Base-by-base conservation (phyloP, 1,284 basidiomycete genomes). In the Pyrrhoderma lamaoense region DNA sequence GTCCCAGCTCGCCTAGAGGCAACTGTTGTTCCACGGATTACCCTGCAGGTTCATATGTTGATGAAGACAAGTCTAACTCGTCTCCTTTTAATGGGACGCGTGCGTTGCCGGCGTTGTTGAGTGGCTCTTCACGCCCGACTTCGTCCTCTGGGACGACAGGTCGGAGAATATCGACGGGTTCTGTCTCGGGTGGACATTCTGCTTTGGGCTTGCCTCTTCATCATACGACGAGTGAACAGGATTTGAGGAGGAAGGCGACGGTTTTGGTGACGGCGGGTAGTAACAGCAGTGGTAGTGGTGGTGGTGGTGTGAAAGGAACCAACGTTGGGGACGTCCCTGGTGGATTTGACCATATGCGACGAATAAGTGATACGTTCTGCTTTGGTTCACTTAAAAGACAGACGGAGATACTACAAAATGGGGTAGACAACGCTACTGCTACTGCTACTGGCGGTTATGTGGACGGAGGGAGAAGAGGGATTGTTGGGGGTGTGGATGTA, bases 131-230 rank as follows among this genome's bases (percentile, higher is more conserved):
- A 31, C 27, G 27, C 27, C 27, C 27, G 27, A 31, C 27, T 31
- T 31, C 27, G 11, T 31, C 27, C 11, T 31, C 27, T 31, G 27
- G 27, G 11, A 31, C 11, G 27, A 31, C 27, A 5, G 27, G 27
- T 11, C 42, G 49, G 19, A 49, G 54, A 19, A 52, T 55, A 13
- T 54, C 53, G 21, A 54, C 54, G 36, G 50, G 54, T 42, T 55
- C 54, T 19, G 46, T 52, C 21, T 18, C n/a, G 21, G 16, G 38
- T 7, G 14, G 38, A 7, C 38, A 40, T 40, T 31, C 37, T 8
- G 9, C 50, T 3, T 31, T 22, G 8, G 27, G 31, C 16, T 16
- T 34, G 47, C 19, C 31, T 2, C 36, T 51, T 11, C 54, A 52
- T 22, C 49, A 52, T 38, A 46, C 45, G 14, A 48, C 54, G n/a